These are phyloP conservation scores for Cladosporium sp. DNA, from an alignment of 2,329 filamentous ascomycete species.

Conservation along the genomic window DNA sequence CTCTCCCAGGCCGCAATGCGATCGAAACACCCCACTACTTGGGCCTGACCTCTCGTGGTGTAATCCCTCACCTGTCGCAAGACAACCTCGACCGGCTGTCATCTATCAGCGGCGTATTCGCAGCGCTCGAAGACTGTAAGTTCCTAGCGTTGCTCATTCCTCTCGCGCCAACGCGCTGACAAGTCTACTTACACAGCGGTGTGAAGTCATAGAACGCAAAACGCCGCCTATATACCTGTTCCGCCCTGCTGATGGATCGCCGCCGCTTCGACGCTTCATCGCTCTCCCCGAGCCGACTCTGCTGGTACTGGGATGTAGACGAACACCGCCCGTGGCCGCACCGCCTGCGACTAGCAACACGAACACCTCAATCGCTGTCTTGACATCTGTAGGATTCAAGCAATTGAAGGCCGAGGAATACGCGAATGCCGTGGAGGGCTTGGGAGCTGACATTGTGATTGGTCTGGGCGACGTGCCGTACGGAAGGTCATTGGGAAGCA, in stretches of 20 bases:
- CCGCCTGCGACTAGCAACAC: conserved; percentile 56
- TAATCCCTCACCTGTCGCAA: conserved; percentile 82
- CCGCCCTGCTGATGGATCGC: conserved; percentile 43
- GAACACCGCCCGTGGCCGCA: conserved; percentile 71
- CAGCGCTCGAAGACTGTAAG: conserved; percentile 92
- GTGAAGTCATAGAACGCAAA: conserved; percentile 63
- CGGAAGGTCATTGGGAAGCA: conserved; percentile 50
- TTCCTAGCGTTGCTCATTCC: conserved; percentile 21
- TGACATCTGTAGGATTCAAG: conserved; percentile 84
- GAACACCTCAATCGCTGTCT: conserved; percentile 69
- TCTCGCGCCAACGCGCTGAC: conserved; percentile 39
- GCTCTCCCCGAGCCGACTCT: conserved; percentile 65
- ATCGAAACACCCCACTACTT: conserved; percentile 83
- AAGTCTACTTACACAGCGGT: conserved; percentile 34
- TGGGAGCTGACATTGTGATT: conserved; percentile 79
- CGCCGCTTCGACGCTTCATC: conserved; percentile 73
- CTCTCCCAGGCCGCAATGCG: conserved; percentile 61
- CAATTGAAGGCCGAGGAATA: conserved; percentile 70
- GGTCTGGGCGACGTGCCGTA: conserved; percentile 72
- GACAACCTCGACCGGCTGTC: conserved; percentile 72
- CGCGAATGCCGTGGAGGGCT: conserved; percentile 59
- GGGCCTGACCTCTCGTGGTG: conserved; percentile 77
- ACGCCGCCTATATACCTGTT: conserved; percentile 56
- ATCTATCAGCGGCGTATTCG: conserved; percentile 68
- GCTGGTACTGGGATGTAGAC: conserved; percentile 73